Evolutionary conservation across 192 early-diverging fungal genomes (phyloP).

Genomic region (Backusella australiensis): DNA sequence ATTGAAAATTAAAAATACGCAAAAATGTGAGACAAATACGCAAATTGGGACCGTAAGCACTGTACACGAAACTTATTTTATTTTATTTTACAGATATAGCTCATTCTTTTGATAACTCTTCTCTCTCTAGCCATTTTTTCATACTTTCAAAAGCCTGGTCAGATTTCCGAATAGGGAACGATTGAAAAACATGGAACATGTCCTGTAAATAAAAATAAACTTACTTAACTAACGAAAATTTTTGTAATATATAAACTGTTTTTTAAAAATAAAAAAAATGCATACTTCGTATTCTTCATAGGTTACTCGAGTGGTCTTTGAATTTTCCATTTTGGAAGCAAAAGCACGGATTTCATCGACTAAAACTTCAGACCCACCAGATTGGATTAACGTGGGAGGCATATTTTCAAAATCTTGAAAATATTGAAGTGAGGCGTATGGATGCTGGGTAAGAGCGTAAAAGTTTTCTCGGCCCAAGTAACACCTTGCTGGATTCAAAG

Average conservation of each 20-base stretch:
- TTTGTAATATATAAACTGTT: not conserved
- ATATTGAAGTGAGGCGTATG: constrained; percentile 49
- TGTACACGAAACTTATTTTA: not conserved
- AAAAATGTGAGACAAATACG: too few species aligned
- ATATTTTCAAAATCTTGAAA: constrained; percentile 35
- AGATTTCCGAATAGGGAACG: constrained; percentile 7
- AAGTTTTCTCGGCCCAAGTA: constrained; percentile 38
- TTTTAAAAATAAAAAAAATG: not conserved
- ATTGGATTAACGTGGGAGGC: constrained; percentile 47
- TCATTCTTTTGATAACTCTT: not conserved
- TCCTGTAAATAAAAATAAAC: not conserved
- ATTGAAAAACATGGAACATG: constrained; percentile 29
- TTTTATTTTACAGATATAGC: not conserved
- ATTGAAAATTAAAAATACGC: too few species aligned
- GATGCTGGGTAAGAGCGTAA: constrained; percentile 36
- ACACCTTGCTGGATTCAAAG: constrained; percentile 39
- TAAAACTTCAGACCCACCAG: constrained; percentile 43
- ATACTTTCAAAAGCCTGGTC: constrained; percentile 15
- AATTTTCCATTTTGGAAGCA: constrained; percentile 6
- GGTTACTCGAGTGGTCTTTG: constrained; percentile 8
- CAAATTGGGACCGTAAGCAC: too few species aligned
- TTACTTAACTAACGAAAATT: not conserved
- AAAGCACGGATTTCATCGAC: constrained; percentile 40
- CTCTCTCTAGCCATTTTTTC: constrained; percentile 8
- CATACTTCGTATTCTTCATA: constrained; percentile 22